Percentiles rank a stretch among this genome's conserved stretches.
These are phyloP conservation scores for Corynascus novoguineensis DNA, from an alignment of 495 filamentous ascomycete genomes.

Conservation along the genomic window DNA sequence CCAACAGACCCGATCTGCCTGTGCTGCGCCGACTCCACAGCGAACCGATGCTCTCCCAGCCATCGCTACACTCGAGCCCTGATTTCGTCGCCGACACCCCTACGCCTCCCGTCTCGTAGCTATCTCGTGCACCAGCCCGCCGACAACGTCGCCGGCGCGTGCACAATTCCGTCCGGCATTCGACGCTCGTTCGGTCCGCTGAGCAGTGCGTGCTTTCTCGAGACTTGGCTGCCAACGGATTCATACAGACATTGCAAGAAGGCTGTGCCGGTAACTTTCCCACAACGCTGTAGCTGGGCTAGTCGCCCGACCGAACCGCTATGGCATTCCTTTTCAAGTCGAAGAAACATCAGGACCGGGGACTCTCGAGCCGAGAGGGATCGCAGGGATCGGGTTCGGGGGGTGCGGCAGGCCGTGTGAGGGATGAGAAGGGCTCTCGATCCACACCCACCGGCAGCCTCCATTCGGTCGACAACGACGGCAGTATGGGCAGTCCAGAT, in stretches of 20 bases:
- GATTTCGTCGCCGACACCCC: constrained; percentile 25
- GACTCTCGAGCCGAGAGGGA: constrained; percentile 42
- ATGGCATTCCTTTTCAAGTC: constrained; percentile 74
- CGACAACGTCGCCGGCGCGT: constrained; percentile 10
- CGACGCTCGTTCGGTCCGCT: constrained; percentile 16
- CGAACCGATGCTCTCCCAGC: constrained; percentile 36
- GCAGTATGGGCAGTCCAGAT: constrained; percentile 47
- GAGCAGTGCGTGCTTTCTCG: constrained; percentile 1
- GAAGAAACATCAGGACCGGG: constrained; percentile 57
- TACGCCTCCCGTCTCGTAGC: constrained; percentile 9
- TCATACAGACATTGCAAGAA: neutral
- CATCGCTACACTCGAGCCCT: constrained; percentile 32
- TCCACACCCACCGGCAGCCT: constrained; percentile 53
- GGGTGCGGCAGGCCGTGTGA: constrained; percentile 37
- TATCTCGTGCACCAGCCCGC: constrained; percentile 15
- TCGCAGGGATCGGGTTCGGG: constrained; percentile 34
- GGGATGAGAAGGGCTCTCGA: constrained; percentile 45
- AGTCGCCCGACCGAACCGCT: constrained; percentile 21
- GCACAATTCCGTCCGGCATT: constrained; percentile 13
- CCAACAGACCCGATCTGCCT: constrained; percentile 27
- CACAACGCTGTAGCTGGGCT: constrained; percentile 6
- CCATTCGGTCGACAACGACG: constrained; percentile 46
- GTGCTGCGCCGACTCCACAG: constrained; percentile 27
- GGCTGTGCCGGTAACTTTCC: neutral
- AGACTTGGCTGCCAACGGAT: neutral